A percentile compares a stretch with the other conserved stretches of the same genome.
Evolutionary conservation across 2,329 filamentous ascomycete species (phyloP).

Genomic region (Aspergillus candidus): DNA sequence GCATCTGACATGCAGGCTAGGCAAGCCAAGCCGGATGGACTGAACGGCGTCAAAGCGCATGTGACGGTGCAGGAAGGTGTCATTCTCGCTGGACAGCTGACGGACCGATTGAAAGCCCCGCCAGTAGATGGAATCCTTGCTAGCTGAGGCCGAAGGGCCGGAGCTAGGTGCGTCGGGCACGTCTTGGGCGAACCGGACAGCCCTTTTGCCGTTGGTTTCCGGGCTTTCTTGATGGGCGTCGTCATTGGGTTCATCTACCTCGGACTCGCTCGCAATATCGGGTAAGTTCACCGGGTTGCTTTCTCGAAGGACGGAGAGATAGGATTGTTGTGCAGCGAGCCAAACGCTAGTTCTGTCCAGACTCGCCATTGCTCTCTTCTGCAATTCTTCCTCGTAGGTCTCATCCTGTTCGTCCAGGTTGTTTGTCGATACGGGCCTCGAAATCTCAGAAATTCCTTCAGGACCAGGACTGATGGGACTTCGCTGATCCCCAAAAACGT

Average conservation of each 20-base stretch:
- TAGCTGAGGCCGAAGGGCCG: conserved; percentile 36
- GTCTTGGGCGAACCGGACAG: conserved; percentile 28
- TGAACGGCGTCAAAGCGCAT: conserved; percentile 85
- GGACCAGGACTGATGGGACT: conserved; percentile 24
- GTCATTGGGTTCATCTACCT: conserved; percentile 13
- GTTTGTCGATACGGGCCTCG: conserved; percentile 58
- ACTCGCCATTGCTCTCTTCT: conserved; percentile 64
- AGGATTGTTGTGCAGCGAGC: conserved; percentile 75
- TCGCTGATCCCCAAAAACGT: conserved; percentile 16
- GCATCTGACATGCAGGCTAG: conserved; percentile 68
- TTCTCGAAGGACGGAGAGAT: conserved; percentile 60
- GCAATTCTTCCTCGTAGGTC: conserved; percentile 66
- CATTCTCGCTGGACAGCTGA: conserved; percentile 58
- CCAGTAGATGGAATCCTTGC: conserved; percentile 76
- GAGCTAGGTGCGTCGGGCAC: conserved; percentile 37
- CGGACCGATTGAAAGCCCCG: conserved; percentile 74
- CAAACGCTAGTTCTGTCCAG: conserved; percentile 80
- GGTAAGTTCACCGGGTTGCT: conserved; percentile 46
- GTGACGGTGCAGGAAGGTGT: conserved; percentile 79
- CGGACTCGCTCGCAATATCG: conserved; percentile 25
- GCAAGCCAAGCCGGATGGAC: conserved; percentile 68
- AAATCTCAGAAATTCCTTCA: conserved; percentile 45
- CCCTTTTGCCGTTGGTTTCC: conserved; percentile 19
- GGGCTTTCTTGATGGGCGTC: conserved; percentile 14
- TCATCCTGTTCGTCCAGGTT: conserved; percentile 59